These are phyloP conservation scores for Trichoderma orchidacearum DNA, from an alignment of 495 filamentous ascomycete genomes.

Conservation along the genomic window DNA sequence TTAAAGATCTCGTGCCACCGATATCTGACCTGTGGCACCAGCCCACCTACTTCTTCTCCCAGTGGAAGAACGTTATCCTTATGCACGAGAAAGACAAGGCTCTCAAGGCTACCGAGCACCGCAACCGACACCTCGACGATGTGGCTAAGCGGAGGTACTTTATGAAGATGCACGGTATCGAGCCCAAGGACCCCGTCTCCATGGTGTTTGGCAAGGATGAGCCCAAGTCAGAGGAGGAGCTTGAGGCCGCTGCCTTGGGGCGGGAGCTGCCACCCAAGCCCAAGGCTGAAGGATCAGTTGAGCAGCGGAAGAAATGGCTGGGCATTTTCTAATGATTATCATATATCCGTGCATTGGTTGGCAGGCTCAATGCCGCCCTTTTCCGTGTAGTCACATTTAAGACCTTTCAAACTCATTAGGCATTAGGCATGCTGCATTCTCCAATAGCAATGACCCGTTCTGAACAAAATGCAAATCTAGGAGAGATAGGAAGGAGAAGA, in stretches of 20 bases:
- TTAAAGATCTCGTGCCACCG: conserved; percentile 56
- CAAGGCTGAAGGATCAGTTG: neutral
- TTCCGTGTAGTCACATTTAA: neutral
- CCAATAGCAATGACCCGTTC: neutral
- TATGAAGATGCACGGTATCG: conserved; percentile 69
- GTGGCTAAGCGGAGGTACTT: conserved; percentile 66
- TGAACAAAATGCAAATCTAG: too few relatives aligned
- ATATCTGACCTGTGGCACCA: conserved; percentile 43
- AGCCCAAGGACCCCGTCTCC: conserved; percentile 31
- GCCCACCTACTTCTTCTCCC: conserved; percentile 44
- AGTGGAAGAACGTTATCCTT: conserved; percentile 50
- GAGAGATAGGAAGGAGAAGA: neutral
- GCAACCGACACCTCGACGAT: conserved; percentile 57
- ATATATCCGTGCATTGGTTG: conserved; percentile 1
- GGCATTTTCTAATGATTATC: conserved; percentile 27
- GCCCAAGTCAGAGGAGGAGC: neutral
- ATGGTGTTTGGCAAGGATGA: conserved; percentile 5
- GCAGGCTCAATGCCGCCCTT: neutral
- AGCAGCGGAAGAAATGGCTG: conserved; percentile 24
- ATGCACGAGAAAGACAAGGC: conserved; percentile 54
- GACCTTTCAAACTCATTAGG: neutral
- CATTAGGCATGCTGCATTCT: neutral
- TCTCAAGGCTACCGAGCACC: conserved; percentile 48
- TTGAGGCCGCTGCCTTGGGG: neutral
- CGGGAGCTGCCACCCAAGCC: neutral